Base-by-base conservation (phyloP, 2,329 filamentous ascomycete genomes). In the Neofusicoccum ribis region DNA sequence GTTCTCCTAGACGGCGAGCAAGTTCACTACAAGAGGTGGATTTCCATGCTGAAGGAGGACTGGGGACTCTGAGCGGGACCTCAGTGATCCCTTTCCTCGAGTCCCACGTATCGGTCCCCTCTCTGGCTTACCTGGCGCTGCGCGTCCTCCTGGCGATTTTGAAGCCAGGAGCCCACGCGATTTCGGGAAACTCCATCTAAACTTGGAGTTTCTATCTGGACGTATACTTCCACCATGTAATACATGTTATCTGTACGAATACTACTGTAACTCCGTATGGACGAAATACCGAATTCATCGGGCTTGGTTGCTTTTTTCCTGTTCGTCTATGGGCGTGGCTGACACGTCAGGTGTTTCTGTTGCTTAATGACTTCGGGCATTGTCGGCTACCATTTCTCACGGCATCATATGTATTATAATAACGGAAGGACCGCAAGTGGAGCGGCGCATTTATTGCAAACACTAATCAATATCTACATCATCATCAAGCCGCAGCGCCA, bases 1-100 rank as follows among this genome's bases (percentile, higher is more conserved):
- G 56, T 60, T 47, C 56, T 60, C n/a, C 56, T 60, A n/a, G 56
- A 60, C 17, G 56, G 56, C 31, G 56, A 60, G 27, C 56, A 60
- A 8, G 56, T 60, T 5, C 56, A 60, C 12, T 60, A 47, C 43
- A 60, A 60, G 43, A 46, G 27, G 9, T 60, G 56, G 56, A 60
- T 60, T 14, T 15, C n/a, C 12, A 47, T 47, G 56, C 43, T 60
- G 56, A 60, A 60, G 56, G 56, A 60, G n/a, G 56, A 60, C 2
- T 60, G 56, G 56, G 56, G 43, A 23, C 31, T 60, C n/a, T 60
- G 31, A 37, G 20, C 12, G 15, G 20, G 14, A 39, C 6, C 20
- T 58, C 37, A 12, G 20, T 37, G 11, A 15, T 8, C 31, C 9
- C 41, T 23, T n/a, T 20, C 34, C 27, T 37, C 27, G 5, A 46